These are phyloP conservation scores for Kwoniella europaea DNA, from an alignment of 768 basidiomycete species.

Conservation along the genomic window DNA sequence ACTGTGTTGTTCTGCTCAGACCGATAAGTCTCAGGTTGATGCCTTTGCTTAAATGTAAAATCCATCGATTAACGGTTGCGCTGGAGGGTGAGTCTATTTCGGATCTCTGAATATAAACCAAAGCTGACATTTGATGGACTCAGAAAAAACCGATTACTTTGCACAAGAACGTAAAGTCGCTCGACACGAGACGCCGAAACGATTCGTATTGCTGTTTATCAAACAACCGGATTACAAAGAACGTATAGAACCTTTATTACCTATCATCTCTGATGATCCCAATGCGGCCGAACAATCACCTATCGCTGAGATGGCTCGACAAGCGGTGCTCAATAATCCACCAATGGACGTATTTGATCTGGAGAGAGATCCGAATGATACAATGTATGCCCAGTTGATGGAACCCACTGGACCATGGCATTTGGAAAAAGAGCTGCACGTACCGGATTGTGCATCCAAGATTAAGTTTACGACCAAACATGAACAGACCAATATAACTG, in stretches of 20 bases:
- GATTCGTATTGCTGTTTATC: conserved; percentile 69
- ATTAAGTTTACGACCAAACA: conserved; percentile 83
- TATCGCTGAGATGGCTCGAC: conserved; percentile 62
- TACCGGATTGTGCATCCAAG: conserved; percentile 65
- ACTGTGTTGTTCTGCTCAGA: conserved; percentile 24
- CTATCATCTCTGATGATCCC: conserved; percentile 72
- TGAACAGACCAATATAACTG: conserved; percentile 71
- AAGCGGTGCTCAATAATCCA: conserved; percentile 54
- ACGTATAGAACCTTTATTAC: conserved; percentile 67
- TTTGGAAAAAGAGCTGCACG: conserved; percentile 69
- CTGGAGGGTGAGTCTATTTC: conserved; percentile 72
- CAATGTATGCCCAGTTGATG: conserved; percentile 55
- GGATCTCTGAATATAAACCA: background rate
- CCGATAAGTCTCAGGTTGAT: conserved; percentile 79
- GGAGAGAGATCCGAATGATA: conserved; percentile 48
- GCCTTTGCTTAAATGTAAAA: conserved; percentile 80
- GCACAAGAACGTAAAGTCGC: conserved; percentile 70
- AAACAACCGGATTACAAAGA: conserved; percentile 65
- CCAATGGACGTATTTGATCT: conserved; percentile 33
- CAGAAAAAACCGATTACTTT: conserved; percentile 83
- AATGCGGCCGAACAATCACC: conserved; percentile 71
- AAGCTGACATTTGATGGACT: conserved; percentile 13
- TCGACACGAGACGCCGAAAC: conserved; percentile 70
- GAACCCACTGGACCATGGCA: conserved; percentile 78
- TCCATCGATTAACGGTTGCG: conserved; percentile 72